Conservation (phyloP, 73 alveolate genomes). For the Paramecium caudatum region DNA sequence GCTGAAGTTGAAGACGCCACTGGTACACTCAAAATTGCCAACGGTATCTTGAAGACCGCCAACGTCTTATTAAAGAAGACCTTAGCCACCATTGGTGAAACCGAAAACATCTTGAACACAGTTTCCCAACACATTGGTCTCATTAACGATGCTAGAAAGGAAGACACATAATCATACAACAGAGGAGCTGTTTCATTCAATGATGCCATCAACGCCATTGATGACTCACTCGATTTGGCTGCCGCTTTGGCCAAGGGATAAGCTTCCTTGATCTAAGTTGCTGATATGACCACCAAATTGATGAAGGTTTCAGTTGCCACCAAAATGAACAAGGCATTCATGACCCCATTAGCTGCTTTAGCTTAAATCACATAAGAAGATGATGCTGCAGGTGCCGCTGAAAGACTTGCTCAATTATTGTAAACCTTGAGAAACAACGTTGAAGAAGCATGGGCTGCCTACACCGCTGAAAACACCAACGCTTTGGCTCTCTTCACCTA, state of each 20-base stretch:
- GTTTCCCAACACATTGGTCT: constrained; percentile 36
- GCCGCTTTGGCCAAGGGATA: constrained; percentile 40
- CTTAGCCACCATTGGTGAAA: constrained; percentile 66
- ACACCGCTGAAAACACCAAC: constrained; percentile 47
- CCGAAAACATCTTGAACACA: constrained; percentile 52
- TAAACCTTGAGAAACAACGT: constrained; percentile 44
- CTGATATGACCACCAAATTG: constrained; percentile 51
- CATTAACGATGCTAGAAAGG: constrained; percentile 66
- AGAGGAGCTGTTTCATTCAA: constrained; percentile 69
- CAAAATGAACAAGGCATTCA: constrained; percentile 62
- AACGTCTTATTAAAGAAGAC: constrained; percentile 53
- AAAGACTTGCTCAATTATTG: constrained; percentile 62
- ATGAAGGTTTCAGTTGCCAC: constrained; percentile 6
- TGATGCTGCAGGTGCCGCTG: constrained; percentile 50
- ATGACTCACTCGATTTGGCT: constrained; percentile 65
- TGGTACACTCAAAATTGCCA: constrained; percentile 51
- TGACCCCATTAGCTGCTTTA: constrained; percentile 63
- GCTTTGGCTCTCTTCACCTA: neutral
- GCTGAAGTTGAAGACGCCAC: constrained; percentile 66
- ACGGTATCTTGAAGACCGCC: constrained; percentile 68
- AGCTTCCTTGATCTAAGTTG: constrained; percentile 56
- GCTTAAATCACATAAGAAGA: constrained; percentile 68
- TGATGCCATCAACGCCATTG: constrained; percentile 71
- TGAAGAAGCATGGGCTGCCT: constrained; percentile 61
- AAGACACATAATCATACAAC: constrained; percentile 60